Percentiles rank a stretch among this genome's conserved stretches.
These are phyloP conservation scores for Fusarium nanum DNA, from an alignment of 2,329 filamentous ascomycete genomes.

Conservation along the genomic window DNA sequence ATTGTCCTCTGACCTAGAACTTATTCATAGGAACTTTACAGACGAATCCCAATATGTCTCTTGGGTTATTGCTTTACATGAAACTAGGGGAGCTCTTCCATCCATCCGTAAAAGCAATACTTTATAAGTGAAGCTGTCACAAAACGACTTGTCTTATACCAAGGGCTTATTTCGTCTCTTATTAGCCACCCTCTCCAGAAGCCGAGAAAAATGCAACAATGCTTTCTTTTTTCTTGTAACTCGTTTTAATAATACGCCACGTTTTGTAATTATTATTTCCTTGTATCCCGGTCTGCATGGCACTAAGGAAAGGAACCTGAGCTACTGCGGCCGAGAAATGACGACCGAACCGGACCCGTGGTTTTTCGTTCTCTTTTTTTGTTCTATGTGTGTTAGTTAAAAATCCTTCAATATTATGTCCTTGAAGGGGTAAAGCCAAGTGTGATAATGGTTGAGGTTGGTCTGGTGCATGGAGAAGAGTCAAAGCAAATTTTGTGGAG, in stretches of 20 bases:
- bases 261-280: background rate
- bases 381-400: background rate
- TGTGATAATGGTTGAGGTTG: background rate
- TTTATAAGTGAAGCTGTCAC: background rate
- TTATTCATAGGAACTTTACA: background rate
- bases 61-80: no score
- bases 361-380: background rate
- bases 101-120: background rate
- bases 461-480: background rate
- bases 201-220: background rate
- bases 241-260: background rate
- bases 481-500: conserved; percentile 6
- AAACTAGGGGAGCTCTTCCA: background rate
- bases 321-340: conserved; percentile 2
- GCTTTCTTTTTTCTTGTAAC: background rate
- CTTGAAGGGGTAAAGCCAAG: background rate
- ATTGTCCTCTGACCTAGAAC: background rate
- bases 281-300: background rate
- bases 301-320: background rate
- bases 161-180: background rate
- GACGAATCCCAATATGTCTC: background rate
- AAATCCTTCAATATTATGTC: background rate
- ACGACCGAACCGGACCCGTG: background rate
- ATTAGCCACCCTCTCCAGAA: background rate
- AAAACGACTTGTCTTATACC: background rate